Conservation (phyloP, 2,329 filamentous ascomycete genomes). For the Diaporthe caulivora region DNA sequence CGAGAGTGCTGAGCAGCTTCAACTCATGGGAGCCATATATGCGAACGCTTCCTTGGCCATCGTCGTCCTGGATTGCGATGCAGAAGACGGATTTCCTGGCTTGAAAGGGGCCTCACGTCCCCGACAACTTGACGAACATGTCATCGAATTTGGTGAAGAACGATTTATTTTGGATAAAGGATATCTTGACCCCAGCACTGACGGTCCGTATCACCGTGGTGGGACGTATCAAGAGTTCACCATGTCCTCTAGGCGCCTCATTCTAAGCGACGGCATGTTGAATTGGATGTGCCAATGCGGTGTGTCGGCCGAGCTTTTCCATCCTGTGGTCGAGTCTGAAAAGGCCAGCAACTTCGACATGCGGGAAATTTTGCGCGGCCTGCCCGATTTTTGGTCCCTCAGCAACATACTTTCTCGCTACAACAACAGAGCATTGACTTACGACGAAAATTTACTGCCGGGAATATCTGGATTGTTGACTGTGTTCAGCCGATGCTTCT, state of each 20-base stretch:
- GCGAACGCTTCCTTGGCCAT: conserved; percentile 2
- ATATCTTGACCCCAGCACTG: not conserved
- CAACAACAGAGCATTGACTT: not conserved
- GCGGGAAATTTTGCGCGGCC: not conserved
- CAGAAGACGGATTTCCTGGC: not conserved
- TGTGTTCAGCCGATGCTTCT: conserved; percentile 1
- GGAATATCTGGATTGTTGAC: not conserved
- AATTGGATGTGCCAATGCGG: conserved; percentile 10
- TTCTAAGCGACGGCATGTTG: not conserved
- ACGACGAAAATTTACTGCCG: not conserved
- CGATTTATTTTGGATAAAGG: not conserved
- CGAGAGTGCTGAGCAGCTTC: not conserved
- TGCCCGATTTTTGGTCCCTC: not conserved
- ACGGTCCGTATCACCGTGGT: not conserved
- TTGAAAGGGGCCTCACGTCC: not conserved
- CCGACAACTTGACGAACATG: not conserved
- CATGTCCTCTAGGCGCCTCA: conserved; percentile 6
- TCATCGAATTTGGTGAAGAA: not conserved
- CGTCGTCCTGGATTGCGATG: not conserved
- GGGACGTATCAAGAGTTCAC: not conserved
- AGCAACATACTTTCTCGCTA: not conserved
- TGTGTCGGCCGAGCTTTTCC: not conserved
- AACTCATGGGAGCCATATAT: conserved; percentile 4
- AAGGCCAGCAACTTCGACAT: not conserved
- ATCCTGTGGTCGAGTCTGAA: not conserved